Base-by-base conservation (phyloP, 768 basidiomycete genomes). In the Pulveroboletus sp. region DNA sequence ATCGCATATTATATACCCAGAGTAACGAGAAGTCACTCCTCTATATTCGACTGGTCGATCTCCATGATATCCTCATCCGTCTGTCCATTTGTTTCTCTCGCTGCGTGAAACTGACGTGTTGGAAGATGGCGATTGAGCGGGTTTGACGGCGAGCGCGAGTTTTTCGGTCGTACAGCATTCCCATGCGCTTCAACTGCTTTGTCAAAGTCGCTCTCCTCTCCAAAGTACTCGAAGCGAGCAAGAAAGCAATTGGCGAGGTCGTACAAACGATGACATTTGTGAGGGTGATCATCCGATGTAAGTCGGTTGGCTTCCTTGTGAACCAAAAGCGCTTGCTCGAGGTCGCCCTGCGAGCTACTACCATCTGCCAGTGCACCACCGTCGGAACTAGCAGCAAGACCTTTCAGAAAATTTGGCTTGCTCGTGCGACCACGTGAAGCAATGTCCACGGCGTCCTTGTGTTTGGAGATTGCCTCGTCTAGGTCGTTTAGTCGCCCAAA, bases 311-410 rank as follows among this genome's bases (percentile, higher is more conserved):
- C 35, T 13, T 36, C 35, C 17, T 13, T 36, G 35, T 19, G 12
- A 17, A 19, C 4, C 17, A n/a, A 17, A 33, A 47, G 38, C n/a
- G 50, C 50, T 32, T 33, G 35, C 23, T 51, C 44, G 13, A 51
- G 25, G 24, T 51, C 50, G 10, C 12, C 20, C 8, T 16, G 29
- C 6, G 20, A 11, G 6, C 19, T 6, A 11, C 9, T 4, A 27
- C 9, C 9, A 9, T n/a, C n/a, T n/a, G n/a, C n/a, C n/a, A n/a
- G n/a, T n/a, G 9, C 25, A 27, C 25, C 9, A 27, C 9, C 9
- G 5, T 9, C 25, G 9, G 9, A 27, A n/a, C n/a, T n/a, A 27
- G 25, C 5, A 27, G 5, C 9, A 27, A 5, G 35, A 19, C 20
- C 17, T 19, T 11, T 10, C 17, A 19, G 9, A 9, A 6, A 16